phyloP scores from a whole-genome alignment of 768 basidiomycete genomes.

The Neoboletus subvelutipes region DNA sequence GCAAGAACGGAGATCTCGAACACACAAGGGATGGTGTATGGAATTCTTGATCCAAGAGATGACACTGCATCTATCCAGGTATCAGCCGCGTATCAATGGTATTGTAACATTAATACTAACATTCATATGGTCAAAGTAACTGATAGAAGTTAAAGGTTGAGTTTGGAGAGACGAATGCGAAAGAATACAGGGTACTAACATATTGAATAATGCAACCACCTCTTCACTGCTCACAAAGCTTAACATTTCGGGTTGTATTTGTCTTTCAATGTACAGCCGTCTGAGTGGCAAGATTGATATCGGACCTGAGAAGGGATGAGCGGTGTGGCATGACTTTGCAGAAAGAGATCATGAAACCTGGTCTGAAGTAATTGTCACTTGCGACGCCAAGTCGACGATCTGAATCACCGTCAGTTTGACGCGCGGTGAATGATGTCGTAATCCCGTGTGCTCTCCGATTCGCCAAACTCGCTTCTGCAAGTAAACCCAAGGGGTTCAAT shows the following conservation, averaged over 20 bases:
- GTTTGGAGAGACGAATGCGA: neutral
- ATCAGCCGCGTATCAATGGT: conserved; percentile 6
- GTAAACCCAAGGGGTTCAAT: conserved; percentile 86
- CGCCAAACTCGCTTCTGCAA: conserved; percentile 86
- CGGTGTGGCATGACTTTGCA: neutral
- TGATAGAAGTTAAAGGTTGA: conserved; percentile 29
- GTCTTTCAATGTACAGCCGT: conserved; percentile 80
- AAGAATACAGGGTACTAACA: conserved; percentile 51
- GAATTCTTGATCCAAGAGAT: conserved; percentile 80
- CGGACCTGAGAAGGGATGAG: conserved; percentile 51
- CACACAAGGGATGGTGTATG: conserved; percentile 95
- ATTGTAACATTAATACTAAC: conserved; percentile 40
- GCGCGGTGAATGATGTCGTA: conserved; percentile 41
- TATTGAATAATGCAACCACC: conserved; percentile 87
- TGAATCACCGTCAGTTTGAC: conserved; percentile 37
- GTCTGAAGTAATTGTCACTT: conserved; percentile 88
- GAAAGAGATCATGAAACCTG: conserved; percentile 50
- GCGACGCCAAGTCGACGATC: conserved; percentile 71
- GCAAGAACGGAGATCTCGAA: conserved; percentile 89
- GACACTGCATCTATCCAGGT: conserved; percentile 63
- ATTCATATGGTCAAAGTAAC: conserved; percentile 76
- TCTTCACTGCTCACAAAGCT: conserved; percentile 86
- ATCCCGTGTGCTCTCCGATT: conserved; percentile 62
- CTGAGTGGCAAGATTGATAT: conserved; percentile 87
- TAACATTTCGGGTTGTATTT: conserved; percentile 92